A percentile compares a stretch with the other conserved stretches of the same genome.
Conservation (phyloP, 164 flowering plant species). For the Brasenia schreberi region DNA sequence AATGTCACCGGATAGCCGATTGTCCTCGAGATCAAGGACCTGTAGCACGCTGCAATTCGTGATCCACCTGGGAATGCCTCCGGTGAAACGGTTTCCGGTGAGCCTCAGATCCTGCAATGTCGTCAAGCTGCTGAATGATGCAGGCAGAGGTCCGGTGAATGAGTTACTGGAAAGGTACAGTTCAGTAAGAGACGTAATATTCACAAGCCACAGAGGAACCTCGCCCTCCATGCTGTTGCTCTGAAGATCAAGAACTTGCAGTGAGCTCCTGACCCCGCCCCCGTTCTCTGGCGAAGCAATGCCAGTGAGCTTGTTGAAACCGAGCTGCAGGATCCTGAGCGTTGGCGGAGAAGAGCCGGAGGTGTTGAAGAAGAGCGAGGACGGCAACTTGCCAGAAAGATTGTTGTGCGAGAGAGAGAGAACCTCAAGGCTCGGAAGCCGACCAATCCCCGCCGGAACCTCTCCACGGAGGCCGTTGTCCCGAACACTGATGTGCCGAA, state of each 20-base stretch:
- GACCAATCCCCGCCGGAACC: constrained; percentile 52
- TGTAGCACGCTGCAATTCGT: constrained; percentile 25
- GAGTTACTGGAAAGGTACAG: constrained; percentile 42
- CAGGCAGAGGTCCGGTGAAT: constrained; percentile 38
- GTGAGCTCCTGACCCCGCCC: constrained; percentile 16
- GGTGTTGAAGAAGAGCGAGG: constrained; percentile 29
- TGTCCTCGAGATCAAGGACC: constrained; percentile 47
- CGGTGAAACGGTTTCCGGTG: constrained; percentile 49
- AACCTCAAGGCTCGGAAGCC: constrained; percentile 42
- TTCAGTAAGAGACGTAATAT: constrained; percentile 20
- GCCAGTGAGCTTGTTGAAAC: constrained; percentile 59
- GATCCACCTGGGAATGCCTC: constrained; percentile 30
- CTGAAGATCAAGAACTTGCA: constrained; percentile 55
- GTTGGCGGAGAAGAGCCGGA: constrained; percentile 29
- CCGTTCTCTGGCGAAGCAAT: constrained; percentile 21
- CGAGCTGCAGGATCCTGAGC: constrained; percentile 38
- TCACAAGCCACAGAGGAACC: constrained; percentile 51
- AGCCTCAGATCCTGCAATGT: constrained; percentile 43
- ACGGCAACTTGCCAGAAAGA: constrained; percentile 52
- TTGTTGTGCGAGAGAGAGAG: constrained; percentile 51
- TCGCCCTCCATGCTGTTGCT: constrained; percentile 35
- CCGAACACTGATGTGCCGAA: constrained; percentile 55
- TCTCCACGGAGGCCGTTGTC: constrained; percentile 48
- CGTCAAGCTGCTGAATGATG: constrained; percentile 24
- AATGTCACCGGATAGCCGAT: constrained; percentile 39